Base-by-base conservation (phyloP, 352 stramenopile species). In the Elongisporangium anandrum region DNA sequence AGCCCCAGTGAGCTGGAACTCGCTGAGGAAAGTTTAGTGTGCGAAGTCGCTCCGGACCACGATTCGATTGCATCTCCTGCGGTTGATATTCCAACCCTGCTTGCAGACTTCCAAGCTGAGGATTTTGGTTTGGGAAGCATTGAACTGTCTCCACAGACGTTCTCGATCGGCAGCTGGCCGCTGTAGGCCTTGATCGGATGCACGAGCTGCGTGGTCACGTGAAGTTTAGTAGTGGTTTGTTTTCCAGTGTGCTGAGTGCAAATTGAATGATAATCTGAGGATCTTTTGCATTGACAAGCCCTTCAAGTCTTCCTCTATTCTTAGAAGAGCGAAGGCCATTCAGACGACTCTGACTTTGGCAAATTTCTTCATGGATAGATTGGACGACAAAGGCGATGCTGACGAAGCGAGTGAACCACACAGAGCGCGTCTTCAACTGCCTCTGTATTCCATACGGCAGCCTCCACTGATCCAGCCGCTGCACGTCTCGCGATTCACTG, bases 391-490 rank as follows among this genome's bases (percentile, higher is more conserved):
- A 23, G 57, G 29, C 16, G 39, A 57, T 21, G 57, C 60, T 39
- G 49, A 57, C 17, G 52, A 57, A 12, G 5, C 52, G 23, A 21
- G 26, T 8, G 54, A 47, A 5, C 51, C 22, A 7, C 9, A 19
- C 20, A 20, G 21, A 41, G 15, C 47, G 20, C 54, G n/a, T 3
- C 58, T 34, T n/a, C 57, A 51, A 53, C 45, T 56, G n/a, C 79
- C 79, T 8, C 22, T 79, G 22, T 89, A 89, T 60, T 65, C 68
- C 2, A 47, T 61, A 10, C 73, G 79, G 1, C 75, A 81, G 22
- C 68, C 79, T 8, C 79, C 79, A 5, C 60, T 87, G n/a, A 68
- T 87, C 17, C 79, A 87, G 53, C 69, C 79, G 7, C 66, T 80
- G 45, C 49, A 71, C 8, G 51, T 61, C 10, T 87, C 79, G 15